A percentile compares a stretch with the other conserved stretches of the same genome.
Evolutionary conservation across 2,329 filamentous ascomycete genomes (phyloP).

Genomic region (Dactylellina sp.): DNA sequence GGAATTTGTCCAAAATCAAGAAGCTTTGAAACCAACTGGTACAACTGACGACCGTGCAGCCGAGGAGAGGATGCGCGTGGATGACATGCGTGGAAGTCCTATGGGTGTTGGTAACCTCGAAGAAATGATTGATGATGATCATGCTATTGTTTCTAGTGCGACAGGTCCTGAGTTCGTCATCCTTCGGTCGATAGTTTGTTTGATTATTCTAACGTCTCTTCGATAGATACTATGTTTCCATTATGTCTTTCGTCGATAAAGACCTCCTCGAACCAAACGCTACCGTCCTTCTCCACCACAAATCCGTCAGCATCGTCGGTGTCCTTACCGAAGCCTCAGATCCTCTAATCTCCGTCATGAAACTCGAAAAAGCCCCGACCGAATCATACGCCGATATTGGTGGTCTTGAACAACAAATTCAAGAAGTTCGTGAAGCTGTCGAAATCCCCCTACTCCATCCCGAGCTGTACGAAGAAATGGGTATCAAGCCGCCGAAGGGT

Average conservation of each 20-base stretch:
- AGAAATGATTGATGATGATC: slow-evolving; percentile 99
- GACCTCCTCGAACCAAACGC: slow-evolving; percentile 96
- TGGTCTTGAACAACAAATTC: slow-evolving; percentile 92
- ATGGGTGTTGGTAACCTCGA: slow-evolving; percentile 98
- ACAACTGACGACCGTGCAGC: slow-evolving; percentile 83
- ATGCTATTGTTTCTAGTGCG: slow-evolving; percentile 96
- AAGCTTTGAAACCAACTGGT: slow-evolving; percentile 84
- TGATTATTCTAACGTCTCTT: slow-evolving; percentile 4
- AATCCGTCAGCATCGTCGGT: slow-evolving; percentile 96
- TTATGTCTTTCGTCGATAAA: slow-evolving; percentile 99
- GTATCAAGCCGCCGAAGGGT: slow-evolving; percentile 99
- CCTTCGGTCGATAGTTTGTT: not conserved
- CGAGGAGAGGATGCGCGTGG: slow-evolving; percentile 92
- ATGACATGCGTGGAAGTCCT: slow-evolving; percentile 97
- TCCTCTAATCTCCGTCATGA: slow-evolving; percentile 97
- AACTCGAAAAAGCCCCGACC: slow-evolving; percentile 97
- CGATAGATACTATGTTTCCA: slow-evolving; percentile 80
- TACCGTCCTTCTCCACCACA: slow-evolving; percentile 94
- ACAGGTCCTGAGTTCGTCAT: slow-evolving; percentile 86
- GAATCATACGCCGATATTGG: slow-evolving; percentile 99
- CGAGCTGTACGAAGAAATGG: slow-evolving; percentile 99
- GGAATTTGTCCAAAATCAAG: slow-evolving; percentile 99
- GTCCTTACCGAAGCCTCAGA: slow-evolving; percentile 96
- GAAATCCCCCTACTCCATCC: slow-evolving; percentile 94
- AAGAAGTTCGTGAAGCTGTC: slow-evolving; percentile 96